phyloP scores from a whole-genome alignment of 2,329 filamentous ascomycete genomes.

The Venturia pyrina region DNA sequence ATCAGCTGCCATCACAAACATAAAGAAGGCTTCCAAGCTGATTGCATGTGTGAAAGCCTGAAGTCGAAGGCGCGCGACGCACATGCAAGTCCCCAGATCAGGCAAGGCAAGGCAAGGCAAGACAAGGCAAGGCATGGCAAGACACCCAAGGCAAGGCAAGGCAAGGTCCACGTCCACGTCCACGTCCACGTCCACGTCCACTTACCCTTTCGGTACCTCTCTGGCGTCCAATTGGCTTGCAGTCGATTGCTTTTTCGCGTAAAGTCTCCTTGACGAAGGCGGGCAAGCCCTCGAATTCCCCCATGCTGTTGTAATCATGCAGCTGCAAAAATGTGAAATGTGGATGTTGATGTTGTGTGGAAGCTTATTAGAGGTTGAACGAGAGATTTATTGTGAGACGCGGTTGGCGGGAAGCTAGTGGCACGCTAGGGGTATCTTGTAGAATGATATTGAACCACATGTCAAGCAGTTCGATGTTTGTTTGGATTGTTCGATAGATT shows the following conservation, averaged over 20 bases:
- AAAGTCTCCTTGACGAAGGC: background rate
- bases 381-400: background rate
- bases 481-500: background rate
- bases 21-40: background rate
- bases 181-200: too few species aligned
- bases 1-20: background rate
- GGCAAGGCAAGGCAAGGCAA: background rate
- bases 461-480: background rate
- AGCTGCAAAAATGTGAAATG: background rate
- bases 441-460: background rate
- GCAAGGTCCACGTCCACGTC: too few species aligned
- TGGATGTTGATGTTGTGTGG: background rate
- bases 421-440: background rate
- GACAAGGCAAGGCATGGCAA: background rate
- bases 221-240: slow-evolving; percentile 7
- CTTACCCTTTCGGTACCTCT: slow-evolving; percentile 8
- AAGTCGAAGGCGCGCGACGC: background rate
- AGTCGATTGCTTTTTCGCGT: slow-evolving; percentile 7
- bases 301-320: background rate
- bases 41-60: background rate
- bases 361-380: too few species aligned
- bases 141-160: too few species aligned
- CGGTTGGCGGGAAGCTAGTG: background rate
- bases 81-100: background rate
- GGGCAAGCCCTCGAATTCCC: slow-evolving; percentile 1